Conservation (phyloP, 768 basidiomycete species). For the Chalciporus pseudorubinellus region DNA sequence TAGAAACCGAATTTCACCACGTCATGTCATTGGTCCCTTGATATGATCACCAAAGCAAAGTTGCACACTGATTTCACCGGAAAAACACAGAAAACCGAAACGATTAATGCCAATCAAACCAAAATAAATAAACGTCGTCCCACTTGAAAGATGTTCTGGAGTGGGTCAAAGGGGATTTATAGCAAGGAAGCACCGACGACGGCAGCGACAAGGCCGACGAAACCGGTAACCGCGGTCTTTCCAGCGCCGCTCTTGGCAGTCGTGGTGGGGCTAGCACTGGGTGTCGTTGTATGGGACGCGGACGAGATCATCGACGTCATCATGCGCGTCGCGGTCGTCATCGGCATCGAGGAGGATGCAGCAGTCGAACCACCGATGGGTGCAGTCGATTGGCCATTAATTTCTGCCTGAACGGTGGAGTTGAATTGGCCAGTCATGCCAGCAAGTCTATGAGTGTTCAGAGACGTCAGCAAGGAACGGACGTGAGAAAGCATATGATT, state of each 20-base stretch:
- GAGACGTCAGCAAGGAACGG: not conserved
- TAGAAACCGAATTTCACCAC: conserved; percentile 4
- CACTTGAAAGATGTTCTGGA: too few relatives aligned
- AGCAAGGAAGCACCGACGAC: conserved; percentile 24
- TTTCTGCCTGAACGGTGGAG: conserved; percentile 49
- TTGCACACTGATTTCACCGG: not conserved
- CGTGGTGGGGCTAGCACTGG: not conserved
- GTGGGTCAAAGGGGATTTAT: conserved; percentile 2
- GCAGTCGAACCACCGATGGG: conserved; percentile 45
- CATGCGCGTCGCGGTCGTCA: not conserved
- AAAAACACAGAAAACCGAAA: not conserved
- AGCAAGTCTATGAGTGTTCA: conserved; percentile 43
- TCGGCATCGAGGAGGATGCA: conserved; percentile 1
- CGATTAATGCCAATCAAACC: too few relatives aligned
- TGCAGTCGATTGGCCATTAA: conserved; percentile 59
- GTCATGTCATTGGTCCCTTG: too few relatives aligned
- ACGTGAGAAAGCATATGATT: not conserved
- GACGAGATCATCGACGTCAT: not conserved
- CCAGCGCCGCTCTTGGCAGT: conserved; percentile 14
- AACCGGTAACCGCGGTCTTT: conserved; percentile 23
- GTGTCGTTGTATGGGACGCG: not conserved
- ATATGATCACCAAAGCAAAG: not conserved
- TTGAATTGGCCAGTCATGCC: conserved; percentile 74
- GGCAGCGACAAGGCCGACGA: conserved; percentile 20
- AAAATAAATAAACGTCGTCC: not conserved